These are phyloP conservation scores for Penicillium taxi DNA, from an alignment of 495 filamentous ascomycete species.

Conservation along the genomic window DNA sequence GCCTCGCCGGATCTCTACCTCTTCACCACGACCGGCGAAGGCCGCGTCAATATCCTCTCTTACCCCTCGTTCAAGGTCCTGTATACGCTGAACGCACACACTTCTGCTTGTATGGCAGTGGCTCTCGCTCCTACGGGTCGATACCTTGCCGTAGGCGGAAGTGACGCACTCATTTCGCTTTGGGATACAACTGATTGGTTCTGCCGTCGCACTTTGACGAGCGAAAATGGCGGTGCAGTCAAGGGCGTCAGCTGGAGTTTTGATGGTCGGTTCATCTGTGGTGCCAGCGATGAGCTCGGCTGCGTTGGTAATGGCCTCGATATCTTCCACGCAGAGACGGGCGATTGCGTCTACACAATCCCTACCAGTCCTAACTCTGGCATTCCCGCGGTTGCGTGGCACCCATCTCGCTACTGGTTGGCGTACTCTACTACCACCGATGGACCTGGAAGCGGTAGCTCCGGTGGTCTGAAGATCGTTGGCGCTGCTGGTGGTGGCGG, in stretches of 20 bases:
- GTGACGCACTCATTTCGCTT: constrained; percentile 78
- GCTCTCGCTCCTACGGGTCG: constrained; percentile 67
- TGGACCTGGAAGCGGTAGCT: constrained; percentile 61
- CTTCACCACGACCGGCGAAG: constrained; percentile 77
- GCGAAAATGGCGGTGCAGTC: constrained; percentile 64
- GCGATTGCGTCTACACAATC: constrained; percentile 74
- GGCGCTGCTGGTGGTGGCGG: constrained; percentile 49
- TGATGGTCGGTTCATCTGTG: constrained; percentile 81
- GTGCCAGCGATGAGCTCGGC: constrained; percentile 68
- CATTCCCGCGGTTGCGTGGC: constrained; percentile 72
- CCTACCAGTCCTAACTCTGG: constrained; percentile 46
- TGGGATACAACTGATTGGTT: constrained; percentile 95
- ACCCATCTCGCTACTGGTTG: constrained; percentile 79
- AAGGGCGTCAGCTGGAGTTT: constrained; percentile 84
- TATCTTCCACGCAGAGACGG: constrained; percentile 78
- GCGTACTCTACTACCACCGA: constrained; percentile 81
- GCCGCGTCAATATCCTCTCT: constrained; percentile 69
- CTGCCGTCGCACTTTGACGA: constrained; percentile 70
- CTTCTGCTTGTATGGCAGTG: constrained; percentile 64
- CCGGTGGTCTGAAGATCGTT: constrained; percentile 73
- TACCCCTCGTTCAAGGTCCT: constrained; percentile 47
- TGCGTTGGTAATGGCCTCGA: constrained; percentile 48
- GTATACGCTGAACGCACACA: constrained; percentile 72
- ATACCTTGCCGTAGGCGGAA: constrained; percentile 81
- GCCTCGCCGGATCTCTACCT: constrained; percentile 40